Conservation (phyloP, 139 green algal species). For the Astrephomene gubernaculifera region DNA sequence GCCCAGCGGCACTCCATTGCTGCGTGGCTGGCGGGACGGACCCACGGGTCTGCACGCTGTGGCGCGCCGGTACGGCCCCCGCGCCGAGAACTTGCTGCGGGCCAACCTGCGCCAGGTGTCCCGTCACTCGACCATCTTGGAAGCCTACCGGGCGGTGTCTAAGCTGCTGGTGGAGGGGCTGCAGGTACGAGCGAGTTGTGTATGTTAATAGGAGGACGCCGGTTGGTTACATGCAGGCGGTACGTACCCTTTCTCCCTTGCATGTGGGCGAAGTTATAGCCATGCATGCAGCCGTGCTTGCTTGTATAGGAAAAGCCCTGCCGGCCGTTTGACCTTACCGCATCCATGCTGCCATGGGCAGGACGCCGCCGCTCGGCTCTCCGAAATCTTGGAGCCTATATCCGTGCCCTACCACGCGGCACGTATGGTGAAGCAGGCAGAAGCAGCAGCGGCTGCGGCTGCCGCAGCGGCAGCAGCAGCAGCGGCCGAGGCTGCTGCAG, state of each 20-base stretch:
- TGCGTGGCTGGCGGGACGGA: neutral
- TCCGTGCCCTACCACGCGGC: slow-evolving; percentile 32
- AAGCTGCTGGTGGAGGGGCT: slow-evolving; percentile 22
- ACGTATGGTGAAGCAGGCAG: slow-evolving; percentile 2
- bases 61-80: neutral
- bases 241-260: neutral
- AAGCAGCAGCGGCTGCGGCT: neutral
- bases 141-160: neutral
- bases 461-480: neutral
- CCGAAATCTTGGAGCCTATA: slow-evolving; percentile 9
- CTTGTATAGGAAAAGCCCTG: neutral
- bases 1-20: neutral
- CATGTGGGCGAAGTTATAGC: neutral
- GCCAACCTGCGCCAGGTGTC: slow-evolving; percentile 24
- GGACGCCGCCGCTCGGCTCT: slow-evolving; percentile 8
- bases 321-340: neutral
- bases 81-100: neutral
- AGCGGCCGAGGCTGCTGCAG: neutral
- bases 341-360: neutral
- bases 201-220: neutral
- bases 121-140: neutral
- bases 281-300: neutral
- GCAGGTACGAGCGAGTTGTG: neutral
- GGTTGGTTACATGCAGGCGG: neutral
- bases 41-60: slow-evolving; percentile 5